These are phyloP conservation scores for Adiantum capillusveneris DNA, from an alignment of 75 land plant genomes.

Conservation along the genomic window DNA sequence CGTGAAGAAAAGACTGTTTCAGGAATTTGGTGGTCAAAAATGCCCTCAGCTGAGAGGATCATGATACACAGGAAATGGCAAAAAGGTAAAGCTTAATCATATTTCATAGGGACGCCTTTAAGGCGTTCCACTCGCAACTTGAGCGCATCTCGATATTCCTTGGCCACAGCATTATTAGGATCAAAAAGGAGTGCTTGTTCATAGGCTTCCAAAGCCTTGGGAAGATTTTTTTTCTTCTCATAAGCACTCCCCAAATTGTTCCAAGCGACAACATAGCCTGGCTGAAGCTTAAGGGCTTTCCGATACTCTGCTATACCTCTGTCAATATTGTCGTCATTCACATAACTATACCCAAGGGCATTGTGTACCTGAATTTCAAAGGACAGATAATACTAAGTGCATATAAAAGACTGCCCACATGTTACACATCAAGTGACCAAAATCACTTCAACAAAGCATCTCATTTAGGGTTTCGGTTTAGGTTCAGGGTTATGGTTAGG, in stretches of 20 bases:
- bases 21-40: too few relatives aligned
- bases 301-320: conserved; percentile 75
- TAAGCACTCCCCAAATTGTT: conserved; percentile 96
- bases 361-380: conserved; percentile 88
- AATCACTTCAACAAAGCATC: too few relatives aligned
- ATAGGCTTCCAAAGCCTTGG: conserved; percentile 71
- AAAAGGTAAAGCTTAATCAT: too few relatives aligned
- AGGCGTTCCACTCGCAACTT: conserved; percentile 49
- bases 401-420: too few relatives aligned
- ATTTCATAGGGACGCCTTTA: conserved; percentile 68
- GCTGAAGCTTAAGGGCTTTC: conserved; percentile 86
- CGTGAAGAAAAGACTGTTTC: too few relatives aligned
- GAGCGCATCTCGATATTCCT: conserved; percentile 51
- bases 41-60: too few relatives aligned
- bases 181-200: conserved; percentile 91
- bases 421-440: too few relatives aligned
- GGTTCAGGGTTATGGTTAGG: too few relatives aligned
- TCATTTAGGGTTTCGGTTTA: too few relatives aligned
- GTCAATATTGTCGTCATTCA: conserved; percentile 71
- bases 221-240: conserved; percentile 74
- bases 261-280: conserved; percentile 98
- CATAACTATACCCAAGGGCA: conserved; percentile 87
- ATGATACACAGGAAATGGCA: too few relatives aligned
- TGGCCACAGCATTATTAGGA: conserved; percentile 80
- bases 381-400: too few relatives aligned